Evolutionary conservation across 2,329 filamentous ascomycete species (phyloP).

Genomic region (Pseudocercospora crystallina): DNA sequence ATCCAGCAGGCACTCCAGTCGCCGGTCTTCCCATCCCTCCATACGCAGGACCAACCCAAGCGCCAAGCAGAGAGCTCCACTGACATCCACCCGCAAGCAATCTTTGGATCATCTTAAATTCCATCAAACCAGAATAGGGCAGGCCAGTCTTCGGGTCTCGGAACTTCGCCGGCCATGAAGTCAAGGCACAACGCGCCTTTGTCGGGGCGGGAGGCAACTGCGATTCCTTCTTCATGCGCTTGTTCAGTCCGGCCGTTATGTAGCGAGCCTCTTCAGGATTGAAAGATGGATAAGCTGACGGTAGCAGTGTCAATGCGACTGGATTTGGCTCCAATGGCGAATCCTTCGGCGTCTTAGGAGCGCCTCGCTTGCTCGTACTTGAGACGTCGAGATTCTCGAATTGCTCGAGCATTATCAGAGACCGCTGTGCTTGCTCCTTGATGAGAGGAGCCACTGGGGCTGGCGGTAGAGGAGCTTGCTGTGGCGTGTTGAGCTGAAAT

Average conservation of each 20-base stretch:
- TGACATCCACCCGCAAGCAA: slow-evolving; percentile 71
- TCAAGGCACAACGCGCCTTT: slow-evolving; percentile 70
- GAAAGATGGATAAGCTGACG: slow-evolving; percentile 50
- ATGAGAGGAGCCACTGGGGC: slow-evolving; percentile 27
- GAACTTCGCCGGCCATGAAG: slow-evolving; percentile 68
- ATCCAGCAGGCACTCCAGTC: slow-evolving; percentile 76
- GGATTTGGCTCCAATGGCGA: slow-evolving; percentile 52
- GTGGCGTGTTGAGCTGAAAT: slow-evolving; percentile 17
- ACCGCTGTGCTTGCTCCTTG: slow-evolving; percentile 36
- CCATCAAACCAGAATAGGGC: slow-evolving; percentile 74
- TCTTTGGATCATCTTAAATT: slow-evolving; percentile 78
- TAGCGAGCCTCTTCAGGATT: slow-evolving; percentile 51
- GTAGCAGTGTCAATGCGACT: slow-evolving; percentile 57
- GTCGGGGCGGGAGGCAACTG: slow-evolving; percentile 32
- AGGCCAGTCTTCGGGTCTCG: slow-evolving; percentile 82
- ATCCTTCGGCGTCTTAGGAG: slow-evolving; percentile 19
- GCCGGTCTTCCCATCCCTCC: slow-evolving; percentile 55
- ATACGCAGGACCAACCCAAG: slow-evolving; percentile 67
- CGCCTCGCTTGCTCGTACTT: slow-evolving; percentile 23
- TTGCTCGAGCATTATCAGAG: slow-evolving; percentile 35
- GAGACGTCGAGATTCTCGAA: slow-evolving; percentile 34
- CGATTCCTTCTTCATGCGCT: slow-evolving; percentile 41
- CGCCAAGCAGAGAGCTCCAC: slow-evolving; percentile 79
- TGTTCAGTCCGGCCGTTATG: slow-evolving; percentile 52
- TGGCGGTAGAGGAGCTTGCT: slow-evolving; percentile 22